Base-by-base conservation (phyloP, 2,329 filamentous ascomycete genomes). In the Alternaria ventricosa region DNA sequence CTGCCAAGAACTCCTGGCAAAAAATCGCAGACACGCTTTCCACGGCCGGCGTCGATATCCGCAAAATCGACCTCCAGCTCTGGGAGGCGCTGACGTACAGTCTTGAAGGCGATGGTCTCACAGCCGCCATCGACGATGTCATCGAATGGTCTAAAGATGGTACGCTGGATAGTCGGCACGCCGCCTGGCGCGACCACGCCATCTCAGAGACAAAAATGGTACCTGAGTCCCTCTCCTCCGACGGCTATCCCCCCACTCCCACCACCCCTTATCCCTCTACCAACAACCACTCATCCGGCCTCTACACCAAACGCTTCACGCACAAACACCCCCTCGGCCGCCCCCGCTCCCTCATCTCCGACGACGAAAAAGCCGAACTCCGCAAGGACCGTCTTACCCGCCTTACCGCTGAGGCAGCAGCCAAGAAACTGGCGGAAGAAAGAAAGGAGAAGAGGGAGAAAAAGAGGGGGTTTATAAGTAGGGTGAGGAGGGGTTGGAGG, bases 261-360 rank as follows among this genome's bases (percentile, higher is more conserved):
- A 36, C 33, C 30, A 13, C 28, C 28, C 5, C 11, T 11, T 13
- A 2, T 5, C 12, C 5, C 12, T 6, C 12, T 5, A 20, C 9
- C 2, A 10, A 15, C 22, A 28, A 2, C 8, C 15, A n/a, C 33
- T n/a, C 33, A 3, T 30, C 30, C 8, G 27, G 33, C 8, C 20
- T 61, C 15, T 25, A 62, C 41, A 43, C 60, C 2, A 50, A 62
- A 22, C 60, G 60, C 47, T 62, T 59, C 15, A 22, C 60, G 0
- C 60, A 59, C 20, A 33, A 36, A 20, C 23, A 58, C 8, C 47
- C 55, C 3, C 47, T 47, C 5, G 60, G 60, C 3, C 22, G 10
- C n/a, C 54, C 41, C 22, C 30, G 28, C n/a, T 13, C 15, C 23
- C 7, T 28, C 7, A 4, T 56, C 13, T 28, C 25, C 7, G 27